A percentile compares a stretch with the other conserved stretches of the same genome.
Evolutionary conservation across 1,284 basidiomycete species (phyloP).

Genomic region (Caloboletus firmus): DNA sequence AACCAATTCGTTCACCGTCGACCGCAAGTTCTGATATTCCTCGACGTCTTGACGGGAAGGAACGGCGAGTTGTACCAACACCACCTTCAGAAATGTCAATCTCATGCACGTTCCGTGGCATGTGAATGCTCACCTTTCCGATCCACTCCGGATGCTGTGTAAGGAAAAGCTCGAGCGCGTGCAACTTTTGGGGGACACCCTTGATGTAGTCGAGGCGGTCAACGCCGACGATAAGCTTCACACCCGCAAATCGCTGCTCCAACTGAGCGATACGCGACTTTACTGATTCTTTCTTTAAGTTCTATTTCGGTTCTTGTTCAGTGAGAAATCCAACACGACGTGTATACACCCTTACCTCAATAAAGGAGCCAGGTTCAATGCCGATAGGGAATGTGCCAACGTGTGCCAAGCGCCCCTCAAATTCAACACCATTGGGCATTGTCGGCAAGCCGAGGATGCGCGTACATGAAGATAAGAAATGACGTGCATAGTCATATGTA

Average conservation of each 20-base stretch:
- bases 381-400: constrained; percentile 99
- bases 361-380: constrained; percentile 93
- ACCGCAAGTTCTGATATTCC: constrained; percentile 96
- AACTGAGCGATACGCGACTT: constrained; percentile 78
- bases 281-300: constrained; percentile 77
- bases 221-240: constrained; percentile 98
- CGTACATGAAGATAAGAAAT: constrained; percentile 98
- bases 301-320: constrained; percentile 42
- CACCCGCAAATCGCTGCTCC: constrained; percentile 88
- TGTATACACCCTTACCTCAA: constrained; percentile 53
- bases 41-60: constrained; percentile 98
- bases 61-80: constrained; percentile 94
- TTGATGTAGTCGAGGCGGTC: constrained; percentile 99
- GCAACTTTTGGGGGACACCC: constrained; percentile 97
- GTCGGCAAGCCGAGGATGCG: constrained; percentile 95
- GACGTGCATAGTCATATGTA: constrained; percentile 99
- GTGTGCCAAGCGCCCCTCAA: constrained; percentile 91
- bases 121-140: constrained; percentile 66
- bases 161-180: constrained; percentile 95
- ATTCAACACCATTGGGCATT: constrained; percentile 97
- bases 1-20: constrained; percentile 96
- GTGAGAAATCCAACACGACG: background rate
- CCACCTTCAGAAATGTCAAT: constrained; percentile 57
- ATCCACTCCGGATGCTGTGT: constrained; percentile 99
- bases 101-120: background rate